Evolutionary conservation across 148 eudicot species (phyloP).

Genomic region (Silene conica): DNA sequence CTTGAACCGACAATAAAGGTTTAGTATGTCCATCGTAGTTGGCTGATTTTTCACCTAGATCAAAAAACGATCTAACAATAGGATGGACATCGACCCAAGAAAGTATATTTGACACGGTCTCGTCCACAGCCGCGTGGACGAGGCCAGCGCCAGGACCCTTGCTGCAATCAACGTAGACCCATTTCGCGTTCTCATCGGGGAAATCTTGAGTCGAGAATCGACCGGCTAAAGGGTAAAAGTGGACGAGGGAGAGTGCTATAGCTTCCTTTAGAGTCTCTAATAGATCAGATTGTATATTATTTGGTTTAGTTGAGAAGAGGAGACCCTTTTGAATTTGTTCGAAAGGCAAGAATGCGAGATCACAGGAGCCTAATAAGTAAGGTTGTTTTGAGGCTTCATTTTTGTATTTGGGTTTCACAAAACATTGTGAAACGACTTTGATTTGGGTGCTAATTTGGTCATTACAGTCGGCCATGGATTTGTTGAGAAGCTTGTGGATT

Average conservation of each 20-base stretch:
- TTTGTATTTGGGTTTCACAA: conserved; percentile 22
- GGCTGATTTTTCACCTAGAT: conserved; percentile 16
- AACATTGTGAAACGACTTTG: conserved; percentile 20
- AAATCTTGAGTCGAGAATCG: not conserved
- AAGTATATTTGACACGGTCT: conserved; percentile 22
- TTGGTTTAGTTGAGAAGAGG: conserved; percentile 3
- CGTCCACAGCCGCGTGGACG: conserved; percentile 26
- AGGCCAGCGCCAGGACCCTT: conserved; percentile 43
- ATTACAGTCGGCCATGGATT: conserved; percentile 19
- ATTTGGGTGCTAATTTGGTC: not conserved
- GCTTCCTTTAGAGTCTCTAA: not conserved
- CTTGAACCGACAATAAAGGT: conserved; percentile 43
- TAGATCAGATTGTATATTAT: not conserved
- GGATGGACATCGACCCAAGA: conserved; percentile 19
- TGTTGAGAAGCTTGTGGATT: not conserved
- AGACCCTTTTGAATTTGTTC: conserved; percentile 23
- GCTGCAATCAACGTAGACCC: conserved; percentile 23
- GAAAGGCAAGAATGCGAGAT: not conserved
- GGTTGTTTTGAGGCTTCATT: not conserved
- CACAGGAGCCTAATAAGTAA: conserved; percentile 5
- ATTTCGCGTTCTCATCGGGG: conserved; percentile 1
- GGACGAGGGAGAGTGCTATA: not conserved
- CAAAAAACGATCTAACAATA: conserved; percentile 24
- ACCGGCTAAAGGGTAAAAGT: conserved; percentile 20
- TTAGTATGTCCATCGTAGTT: conserved; percentile 41